Evolutionary conservation across 805 yeast species (phyloP).

Genomic region (Zygosaccharomyces lentus): DNA sequence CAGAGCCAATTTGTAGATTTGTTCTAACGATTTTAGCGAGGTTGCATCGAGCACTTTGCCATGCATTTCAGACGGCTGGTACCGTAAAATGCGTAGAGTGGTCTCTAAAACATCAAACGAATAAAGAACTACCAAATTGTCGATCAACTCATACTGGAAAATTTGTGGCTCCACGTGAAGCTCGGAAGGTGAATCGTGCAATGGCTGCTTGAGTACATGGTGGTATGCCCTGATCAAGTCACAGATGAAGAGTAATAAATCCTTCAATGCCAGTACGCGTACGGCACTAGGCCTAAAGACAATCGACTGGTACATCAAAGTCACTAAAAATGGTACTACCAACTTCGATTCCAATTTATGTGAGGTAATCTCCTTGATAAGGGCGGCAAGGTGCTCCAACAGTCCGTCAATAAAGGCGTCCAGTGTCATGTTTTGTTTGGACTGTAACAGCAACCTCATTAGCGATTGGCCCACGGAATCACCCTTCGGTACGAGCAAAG

Average conservation of each 20-base stretch:
- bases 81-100: slow-evolving; percentile 31
- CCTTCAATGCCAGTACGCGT: slow-evolving; percentile 36
- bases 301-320: slow-evolving; percentile 52
- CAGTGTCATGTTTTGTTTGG: slow-evolving; percentile 19
- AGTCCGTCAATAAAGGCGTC: slow-evolving; percentile 27
- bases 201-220: slow-evolving; percentile 25
- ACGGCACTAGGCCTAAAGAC: slow-evolving; percentile 63
- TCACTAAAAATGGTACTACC: slow-evolving; percentile 54
- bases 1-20: slow-evolving; percentile 38
- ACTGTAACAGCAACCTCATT: slow-evolving; percentile 13
- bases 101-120: slow-evolving; percentile 56
- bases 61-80: slow-evolving; percentile 14
- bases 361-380: slow-evolving; percentile 30
- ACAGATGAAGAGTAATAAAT: slow-evolving; percentile 27
- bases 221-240: slow-evolving; percentile 27
- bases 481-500: slow-evolving; percentile 15
- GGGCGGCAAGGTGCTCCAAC: slow-evolving; percentile 25
- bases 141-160: slow-evolving; percentile 45
- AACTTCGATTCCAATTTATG: slow-evolving; percentile 24
- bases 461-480: slow-evolving; percentile 29
- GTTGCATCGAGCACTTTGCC: slow-evolving; percentile 21
- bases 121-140: slow-evolving; percentile 47
- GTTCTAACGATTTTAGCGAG: slow-evolving; percentile 28
- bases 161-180: slow-evolving; percentile 33
- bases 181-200: slow-evolving; percentile 21